Percentiles rank a stretch among this genome's conserved stretches.
phyloP scores from a whole-genome alignment of 495 filamentous ascomycete genomes.

The Penicillium canescens region DNA sequence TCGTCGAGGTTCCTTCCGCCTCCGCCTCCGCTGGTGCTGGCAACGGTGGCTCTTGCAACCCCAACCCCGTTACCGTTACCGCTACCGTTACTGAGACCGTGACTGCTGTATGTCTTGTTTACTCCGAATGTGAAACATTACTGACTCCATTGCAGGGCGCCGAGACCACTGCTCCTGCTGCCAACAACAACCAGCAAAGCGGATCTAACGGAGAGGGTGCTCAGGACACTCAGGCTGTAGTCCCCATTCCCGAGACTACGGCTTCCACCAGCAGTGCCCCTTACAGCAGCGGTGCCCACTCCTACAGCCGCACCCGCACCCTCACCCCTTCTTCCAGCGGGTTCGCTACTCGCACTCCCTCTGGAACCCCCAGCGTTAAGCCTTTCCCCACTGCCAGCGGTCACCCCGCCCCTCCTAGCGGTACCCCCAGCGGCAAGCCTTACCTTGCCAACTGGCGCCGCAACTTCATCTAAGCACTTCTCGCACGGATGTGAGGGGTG shows the following conservation, averaged over 20 bases:
- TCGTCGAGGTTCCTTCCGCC: constrained; percentile 26
- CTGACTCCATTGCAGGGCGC: constrained; percentile 12
- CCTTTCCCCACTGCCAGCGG: constrained; percentile 10
- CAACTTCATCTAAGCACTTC: constrained; percentile 24
- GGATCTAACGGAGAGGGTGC: constrained; percentile 8
- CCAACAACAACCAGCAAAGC: constrained; percentile 11
- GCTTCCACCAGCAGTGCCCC: constrained; percentile 27
- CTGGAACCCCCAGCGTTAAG: constrained; percentile 34
- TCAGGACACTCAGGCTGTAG: constrained; percentile 14
- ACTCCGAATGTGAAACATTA: background rate
- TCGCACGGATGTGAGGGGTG: constrained; percentile 8
- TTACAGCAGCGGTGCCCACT: constrained; percentile 38
- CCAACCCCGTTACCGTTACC: constrained; percentile 25
- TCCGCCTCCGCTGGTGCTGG: constrained; percentile 16
- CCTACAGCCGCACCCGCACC: constrained; percentile 12
- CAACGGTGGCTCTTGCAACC: constrained; percentile 13
- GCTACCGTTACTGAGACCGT: constrained; percentile 29
- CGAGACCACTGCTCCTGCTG: constrained; percentile 11
- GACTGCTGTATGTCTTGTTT: constrained; percentile 21
- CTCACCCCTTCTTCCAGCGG: constrained; percentile 25
- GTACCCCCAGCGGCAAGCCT: constrained; percentile 13
- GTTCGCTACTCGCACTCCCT: constrained; percentile 32
- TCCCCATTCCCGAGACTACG: constrained; percentile 11
- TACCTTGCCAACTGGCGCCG: constrained; percentile 31
- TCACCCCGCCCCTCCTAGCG: constrained; percentile 18